phyloP scores from a whole-genome alignment of 768 basidiomycete species.

The Panaeolus papilionaceus region DNA sequence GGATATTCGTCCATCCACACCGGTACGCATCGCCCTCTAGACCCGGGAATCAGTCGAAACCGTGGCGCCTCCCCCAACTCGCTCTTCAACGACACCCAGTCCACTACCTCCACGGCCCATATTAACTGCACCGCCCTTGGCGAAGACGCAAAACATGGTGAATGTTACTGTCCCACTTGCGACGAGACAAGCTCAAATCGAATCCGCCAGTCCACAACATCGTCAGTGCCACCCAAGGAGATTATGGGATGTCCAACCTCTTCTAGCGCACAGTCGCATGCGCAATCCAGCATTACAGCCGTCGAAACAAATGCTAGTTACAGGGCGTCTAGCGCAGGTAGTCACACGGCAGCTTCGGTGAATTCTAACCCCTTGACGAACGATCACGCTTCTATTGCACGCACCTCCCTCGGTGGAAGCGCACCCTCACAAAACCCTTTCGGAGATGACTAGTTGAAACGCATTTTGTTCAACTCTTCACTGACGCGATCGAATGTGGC shows the following conservation, averaged over 20 bases:
- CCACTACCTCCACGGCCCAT: not conserved
- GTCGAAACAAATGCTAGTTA: not conserved
- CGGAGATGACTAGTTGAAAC: not conserved
- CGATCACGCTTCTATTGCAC: not conserved
- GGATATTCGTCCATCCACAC: not conserved
- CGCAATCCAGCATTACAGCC: not conserved
- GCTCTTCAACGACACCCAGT: not conserved
- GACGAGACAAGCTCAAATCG: not conserved
- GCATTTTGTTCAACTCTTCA: too few relatives aligned
- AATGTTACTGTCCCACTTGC: not conserved
- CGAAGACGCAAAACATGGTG: not conserved
- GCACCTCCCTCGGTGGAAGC: not conserved
- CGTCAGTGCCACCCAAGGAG: not conserved
- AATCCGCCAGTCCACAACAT: not conserved
- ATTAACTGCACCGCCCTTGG: not conserved
- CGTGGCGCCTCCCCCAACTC: not conserved
- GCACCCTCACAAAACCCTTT: not conserved
- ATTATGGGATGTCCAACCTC: not conserved
- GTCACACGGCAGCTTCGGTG: not conserved
- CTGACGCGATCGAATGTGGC: too few relatives aligned
- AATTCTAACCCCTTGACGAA: not conserved
- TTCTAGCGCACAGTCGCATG: not conserved
- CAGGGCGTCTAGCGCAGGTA: not conserved
- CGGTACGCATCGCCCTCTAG: not conserved
- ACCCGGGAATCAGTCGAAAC: not conserved